A percentile compares a stretch with the other conserved stretches of the same genome.
Conservation (phyloP, 2,329 filamentous ascomycete genomes). For the Fusarium musae region DNA sequence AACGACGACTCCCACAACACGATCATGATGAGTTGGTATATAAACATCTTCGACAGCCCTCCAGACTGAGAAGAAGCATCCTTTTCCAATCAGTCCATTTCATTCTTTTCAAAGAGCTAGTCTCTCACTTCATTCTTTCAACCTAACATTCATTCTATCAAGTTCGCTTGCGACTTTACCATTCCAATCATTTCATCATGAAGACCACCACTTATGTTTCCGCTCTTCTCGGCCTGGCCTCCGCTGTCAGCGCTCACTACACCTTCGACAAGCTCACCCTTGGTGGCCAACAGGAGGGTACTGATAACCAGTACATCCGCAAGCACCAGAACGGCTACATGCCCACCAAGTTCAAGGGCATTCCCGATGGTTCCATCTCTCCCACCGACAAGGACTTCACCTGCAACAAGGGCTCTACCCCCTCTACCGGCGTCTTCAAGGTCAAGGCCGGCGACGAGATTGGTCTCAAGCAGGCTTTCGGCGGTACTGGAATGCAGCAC, state of each 20-base stretch:
- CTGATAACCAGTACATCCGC: conserved; percentile 18
- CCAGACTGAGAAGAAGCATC: neutral
- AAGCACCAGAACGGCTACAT: conserved; percentile 23
- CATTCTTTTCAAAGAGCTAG: conserved; percentile 26
- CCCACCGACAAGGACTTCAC: conserved; percentile 22
- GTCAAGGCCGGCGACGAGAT: conserved; percentile 22
- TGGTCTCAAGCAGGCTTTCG: conserved; percentile 16
- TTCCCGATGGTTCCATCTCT: conserved; percentile 8
- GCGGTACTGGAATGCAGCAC: conserved; percentile 16
- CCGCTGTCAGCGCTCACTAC: conserved; percentile 20
- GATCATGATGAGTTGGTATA: neutral
- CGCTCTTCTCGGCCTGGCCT: conserved; percentile 14
- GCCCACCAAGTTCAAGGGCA: conserved; percentile 21
- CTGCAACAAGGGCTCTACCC: conserved; percentile 9
- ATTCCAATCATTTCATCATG: conserved; percentile 9
- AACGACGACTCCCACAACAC: neutral
- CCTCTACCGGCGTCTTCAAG: conserved; percentile 8
- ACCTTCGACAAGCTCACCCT: conserved; percentile 23
- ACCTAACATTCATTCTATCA: conserved; percentile 1
- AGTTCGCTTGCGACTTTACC: conserved; percentile 11
- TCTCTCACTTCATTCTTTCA: conserved; percentile 21
- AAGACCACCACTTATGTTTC: conserved; percentile 19
- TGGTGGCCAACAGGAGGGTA: neutral
- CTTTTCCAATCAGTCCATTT: conserved; percentile 17
- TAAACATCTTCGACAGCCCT: neutral